Conservation (phyloP, 106 monocot species). For the Gastrodia elata region DNA sequence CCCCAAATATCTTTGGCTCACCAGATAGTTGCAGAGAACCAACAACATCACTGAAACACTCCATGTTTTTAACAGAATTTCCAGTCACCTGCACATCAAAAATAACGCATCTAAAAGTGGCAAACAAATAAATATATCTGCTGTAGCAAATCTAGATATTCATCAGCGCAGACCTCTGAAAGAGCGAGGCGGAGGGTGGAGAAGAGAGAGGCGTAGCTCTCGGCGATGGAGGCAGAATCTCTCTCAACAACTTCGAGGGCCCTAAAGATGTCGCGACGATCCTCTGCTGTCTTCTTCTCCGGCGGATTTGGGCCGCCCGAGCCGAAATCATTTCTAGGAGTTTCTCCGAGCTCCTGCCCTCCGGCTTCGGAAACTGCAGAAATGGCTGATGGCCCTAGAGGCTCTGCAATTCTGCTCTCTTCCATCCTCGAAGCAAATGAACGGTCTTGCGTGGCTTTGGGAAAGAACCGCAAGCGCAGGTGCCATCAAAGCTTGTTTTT, state of each 20-base stretch:
- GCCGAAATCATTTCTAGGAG: not conserved
- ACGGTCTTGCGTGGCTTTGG: too few relatives aligned
- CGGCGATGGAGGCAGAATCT: slow-evolving; percentile 24
- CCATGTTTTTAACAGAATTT: slow-evolving; percentile 56
- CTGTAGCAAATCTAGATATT: not conserved
- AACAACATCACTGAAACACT: slow-evolving; percentile 50
- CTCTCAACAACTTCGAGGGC: slow-evolving; percentile 28
- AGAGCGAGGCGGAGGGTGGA: slow-evolving; percentile 25
- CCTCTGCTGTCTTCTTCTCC: slow-evolving; percentile 1
- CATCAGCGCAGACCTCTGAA: slow-evolving; percentile 13
- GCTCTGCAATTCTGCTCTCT: not conserved
- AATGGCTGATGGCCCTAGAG: not conserved
- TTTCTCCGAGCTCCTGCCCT: slow-evolving; percentile 3
- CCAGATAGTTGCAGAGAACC: slow-evolving; percentile 62
- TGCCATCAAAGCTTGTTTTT: too few relatives aligned
- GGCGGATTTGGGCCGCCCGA: not conserved
- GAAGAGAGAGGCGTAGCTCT: slow-evolving; percentile 31
- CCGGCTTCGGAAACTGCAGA: not conserved
- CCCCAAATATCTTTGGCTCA: slow-evolving; percentile 10
- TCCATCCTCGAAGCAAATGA: too few relatives aligned
- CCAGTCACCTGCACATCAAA: slow-evolving; percentile 36
- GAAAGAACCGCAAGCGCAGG: too few relatives aligned
- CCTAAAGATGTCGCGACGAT: slow-evolving; percentile 17
- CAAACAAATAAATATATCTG: not conserved
- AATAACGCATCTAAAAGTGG: slow-evolving; percentile 4